A percentile compares a stretch with the other conserved stretches of the same genome.
phyloP scores from a whole-genome alignment of 2,329 filamentous ascomycete genomes.

The Ophiostoma sp. region DNA sequence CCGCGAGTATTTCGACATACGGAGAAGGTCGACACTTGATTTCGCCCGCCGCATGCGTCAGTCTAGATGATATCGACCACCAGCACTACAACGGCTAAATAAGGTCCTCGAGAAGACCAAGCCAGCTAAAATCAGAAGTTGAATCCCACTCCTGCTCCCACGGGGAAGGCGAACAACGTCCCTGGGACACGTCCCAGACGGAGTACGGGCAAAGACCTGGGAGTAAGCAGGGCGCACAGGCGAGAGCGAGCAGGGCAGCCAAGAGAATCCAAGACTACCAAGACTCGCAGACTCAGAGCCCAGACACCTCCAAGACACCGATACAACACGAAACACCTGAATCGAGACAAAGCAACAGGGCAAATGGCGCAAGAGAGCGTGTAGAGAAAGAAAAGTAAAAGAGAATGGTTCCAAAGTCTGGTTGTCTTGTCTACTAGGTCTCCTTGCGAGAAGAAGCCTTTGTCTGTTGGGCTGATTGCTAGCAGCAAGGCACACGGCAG shows the following conservation, averaged over 20 bases:
- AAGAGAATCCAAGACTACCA: not conserved
- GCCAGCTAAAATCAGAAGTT: too few species aligned
- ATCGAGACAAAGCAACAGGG: constrained; percentile 2
- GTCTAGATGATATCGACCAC: too few species aligned
- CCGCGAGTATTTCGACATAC: too few species aligned
- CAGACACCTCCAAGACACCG: constrained; percentile 4
- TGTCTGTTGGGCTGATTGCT: constrained; percentile 4
- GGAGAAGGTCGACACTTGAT: too few species aligned
- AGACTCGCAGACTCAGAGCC: constrained; percentile 1
- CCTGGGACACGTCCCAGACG: too few species aligned
- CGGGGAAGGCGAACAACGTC: too few species aligned
- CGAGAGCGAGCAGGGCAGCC: not conserved
- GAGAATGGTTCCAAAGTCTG: not conserved
- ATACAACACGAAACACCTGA: not conserved
- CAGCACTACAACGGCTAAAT: too few species aligned
- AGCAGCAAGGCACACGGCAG: not conserved
- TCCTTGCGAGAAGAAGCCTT: not conserved
- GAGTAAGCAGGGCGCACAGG: too few species aligned
- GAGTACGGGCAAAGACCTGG: too few species aligned
- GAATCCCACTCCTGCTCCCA: too few species aligned
- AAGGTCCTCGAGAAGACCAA: too few species aligned
- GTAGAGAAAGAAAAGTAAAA: not conserved
- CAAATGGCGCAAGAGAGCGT: not conserved
- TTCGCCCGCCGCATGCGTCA: too few species aligned
- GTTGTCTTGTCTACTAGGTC: not conserved